phyloP scores from a whole-genome alignment of 2,329 filamentous ascomycete genomes.

The Neoscytalidium dimidiatum region DNA sequence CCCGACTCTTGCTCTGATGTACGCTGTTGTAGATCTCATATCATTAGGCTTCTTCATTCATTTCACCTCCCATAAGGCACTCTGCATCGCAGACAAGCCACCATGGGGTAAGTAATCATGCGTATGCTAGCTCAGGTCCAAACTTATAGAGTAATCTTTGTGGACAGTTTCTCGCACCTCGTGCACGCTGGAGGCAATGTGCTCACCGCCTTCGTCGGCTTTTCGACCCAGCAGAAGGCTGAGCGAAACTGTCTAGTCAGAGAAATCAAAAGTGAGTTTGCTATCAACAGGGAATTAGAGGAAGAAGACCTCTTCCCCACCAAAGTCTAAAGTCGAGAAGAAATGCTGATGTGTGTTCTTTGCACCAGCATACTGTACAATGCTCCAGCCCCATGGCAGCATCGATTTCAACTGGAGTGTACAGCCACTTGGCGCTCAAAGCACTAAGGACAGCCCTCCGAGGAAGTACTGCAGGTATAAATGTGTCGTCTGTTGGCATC shows the following conservation, averaged over 20 bases:
- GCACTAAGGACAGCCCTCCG: background rate
- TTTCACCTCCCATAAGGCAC: too few relatives aligned
- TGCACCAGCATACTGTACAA: background rate
- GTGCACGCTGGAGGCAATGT: background rate
- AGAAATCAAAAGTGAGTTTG: background rate
- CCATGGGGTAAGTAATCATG: background rate
- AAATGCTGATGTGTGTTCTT: background rate
- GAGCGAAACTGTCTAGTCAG: background rate
- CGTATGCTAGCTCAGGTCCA: background rate
- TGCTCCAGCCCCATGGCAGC: background rate
- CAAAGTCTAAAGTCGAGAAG: background rate
- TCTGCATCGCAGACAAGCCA: background rate
- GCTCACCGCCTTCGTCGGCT: background rate
- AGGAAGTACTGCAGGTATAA: background rate
- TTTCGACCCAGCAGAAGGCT: background rate
- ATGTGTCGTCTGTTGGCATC: background rate
- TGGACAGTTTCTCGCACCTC: background rate
- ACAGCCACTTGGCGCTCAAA: background rate
- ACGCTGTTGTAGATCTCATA: too few relatives aligned
- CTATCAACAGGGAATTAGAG: background rate
- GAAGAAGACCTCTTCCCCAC: too few relatives aligned
- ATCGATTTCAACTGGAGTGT: background rate
- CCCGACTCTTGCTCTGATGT: too few relatives aligned
- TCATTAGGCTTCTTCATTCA: too few relatives aligned
- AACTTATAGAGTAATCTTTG: background rate